Conservation (phyloP, 306 rosid genomes). For the Medicago ruthenica region DNA sequence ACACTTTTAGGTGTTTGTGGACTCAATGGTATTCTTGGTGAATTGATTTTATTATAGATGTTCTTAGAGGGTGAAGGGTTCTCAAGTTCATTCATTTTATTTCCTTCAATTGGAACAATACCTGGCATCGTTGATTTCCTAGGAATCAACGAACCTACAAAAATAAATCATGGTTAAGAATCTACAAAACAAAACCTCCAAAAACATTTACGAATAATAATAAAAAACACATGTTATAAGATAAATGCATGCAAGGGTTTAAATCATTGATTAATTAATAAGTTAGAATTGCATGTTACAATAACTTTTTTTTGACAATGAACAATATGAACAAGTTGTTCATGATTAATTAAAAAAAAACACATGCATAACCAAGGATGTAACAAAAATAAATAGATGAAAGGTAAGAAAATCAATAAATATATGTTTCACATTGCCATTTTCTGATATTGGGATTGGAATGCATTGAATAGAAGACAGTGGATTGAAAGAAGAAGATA, state of each 20-base stretch:
- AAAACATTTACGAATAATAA: neutral
- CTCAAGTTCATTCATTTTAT: slow-evolving; percentile 46
- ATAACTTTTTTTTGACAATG: slow-evolving; percentile 7
- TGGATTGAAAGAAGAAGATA: slow-evolving; percentile 26
- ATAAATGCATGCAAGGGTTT: neutral
- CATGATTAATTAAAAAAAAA: neutral
- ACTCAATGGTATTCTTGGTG: slow-evolving; percentile 50
- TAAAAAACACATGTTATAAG: neutral
- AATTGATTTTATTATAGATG: slow-evolving; percentile 37
- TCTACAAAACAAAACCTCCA: neutral
- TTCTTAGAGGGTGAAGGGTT: slow-evolving; percentile 50
- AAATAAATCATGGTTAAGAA: slow-evolving; percentile 13
- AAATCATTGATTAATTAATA: neutral
- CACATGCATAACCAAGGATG: slow-evolving; percentile 31
- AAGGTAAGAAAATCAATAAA: neutral
- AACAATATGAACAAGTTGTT: slow-evolving; percentile 7
- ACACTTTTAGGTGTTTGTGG: slow-evolving; percentile 35
- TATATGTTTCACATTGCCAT: neutral
- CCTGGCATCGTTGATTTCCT: slow-evolving; percentile 67
- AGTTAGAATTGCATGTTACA: slow-evolving; percentile 16
- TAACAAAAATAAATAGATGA: neutral
- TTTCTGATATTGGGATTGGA: neutral
- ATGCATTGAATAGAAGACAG: neutral
- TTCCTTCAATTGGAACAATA: slow-evolving; percentile 53
- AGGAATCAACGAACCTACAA: slow-evolving; percentile 51